Evolutionary conservation across 2,329 filamentous ascomycete species (phyloP).

Genomic region (Botryosphaeria dothidea): DNA sequence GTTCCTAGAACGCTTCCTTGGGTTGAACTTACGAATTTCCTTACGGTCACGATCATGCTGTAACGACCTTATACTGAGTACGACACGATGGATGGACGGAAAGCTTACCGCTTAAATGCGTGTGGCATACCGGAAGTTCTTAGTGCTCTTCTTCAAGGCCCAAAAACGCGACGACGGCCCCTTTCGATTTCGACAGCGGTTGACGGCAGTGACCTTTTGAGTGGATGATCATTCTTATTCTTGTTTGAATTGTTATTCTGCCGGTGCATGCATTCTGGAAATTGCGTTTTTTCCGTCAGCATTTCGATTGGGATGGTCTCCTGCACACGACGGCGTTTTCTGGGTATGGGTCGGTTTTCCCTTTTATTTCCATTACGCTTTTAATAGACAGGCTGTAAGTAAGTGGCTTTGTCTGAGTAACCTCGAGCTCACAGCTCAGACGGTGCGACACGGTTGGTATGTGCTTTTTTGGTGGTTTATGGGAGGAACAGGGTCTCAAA

Average conservation of each 20-base stretch:
- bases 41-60: conserved; percentile 34
- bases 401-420: conserved; percentile 13
- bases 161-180: neutral
- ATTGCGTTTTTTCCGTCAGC: conserved; percentile 13
- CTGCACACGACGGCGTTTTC: conserved; percentile 17
- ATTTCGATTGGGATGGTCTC: conserved; percentile 18
- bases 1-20: neutral
- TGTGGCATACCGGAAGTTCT: neutral
- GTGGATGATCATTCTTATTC: conserved; percentile 17
- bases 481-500: conserved; percentile 7
- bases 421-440: neutral
- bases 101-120: conserved; percentile 10
- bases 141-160: conserved; percentile 1
- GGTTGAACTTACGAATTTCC: conserved; percentile 35
- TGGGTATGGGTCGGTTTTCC: conserved; percentile 1
- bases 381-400: conserved; percentile 20
- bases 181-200: neutral
- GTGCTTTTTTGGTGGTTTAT: neutral
- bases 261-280: conserved; percentile 13
- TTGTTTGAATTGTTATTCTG: conserved; percentile 5
- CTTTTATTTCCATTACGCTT: conserved; percentile 5
- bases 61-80: conserved; percentile 34
- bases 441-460: conserved; percentile 12
- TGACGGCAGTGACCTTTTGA: conserved; percentile 3
- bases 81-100: conserved; percentile 34